phyloP scores from a whole-genome alignment of 495 filamentous ascomycete genomes.

The Lepraria neglecta region DNA sequence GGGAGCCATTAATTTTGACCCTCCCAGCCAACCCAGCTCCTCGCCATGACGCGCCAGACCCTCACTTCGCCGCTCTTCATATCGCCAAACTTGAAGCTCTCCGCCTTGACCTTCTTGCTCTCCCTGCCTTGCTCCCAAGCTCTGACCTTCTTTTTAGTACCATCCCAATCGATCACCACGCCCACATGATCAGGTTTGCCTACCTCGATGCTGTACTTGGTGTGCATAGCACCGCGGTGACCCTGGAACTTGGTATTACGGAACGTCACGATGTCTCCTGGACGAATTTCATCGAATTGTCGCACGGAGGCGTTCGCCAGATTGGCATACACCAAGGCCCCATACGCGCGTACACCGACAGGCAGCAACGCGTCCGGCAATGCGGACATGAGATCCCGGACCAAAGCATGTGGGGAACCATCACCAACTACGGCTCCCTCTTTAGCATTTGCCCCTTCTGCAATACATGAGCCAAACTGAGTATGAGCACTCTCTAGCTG shows the following conservation, averaged over 20 bases:
- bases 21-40: constrained; percentile 88
- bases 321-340: constrained; percentile 87
- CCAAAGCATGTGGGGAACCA: constrained; percentile 66
- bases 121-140: constrained; percentile 95
- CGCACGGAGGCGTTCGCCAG: constrained; percentile 85
- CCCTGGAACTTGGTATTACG: constrained; percentile 94
- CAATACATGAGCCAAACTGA: constrained; percentile 67
- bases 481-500: constrained; percentile 80
- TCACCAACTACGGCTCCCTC: constrained; percentile 79
- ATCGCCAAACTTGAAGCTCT: constrained; percentile 91
- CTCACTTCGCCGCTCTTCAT: constrained; percentile 90
- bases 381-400: constrained; percentile 70
- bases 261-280: constrained; percentile 89
- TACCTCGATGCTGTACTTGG: constrained; percentile 84
- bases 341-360: constrained; percentile 80
- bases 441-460: constrained; percentile 57
- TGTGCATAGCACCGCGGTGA: constrained; percentile 89
- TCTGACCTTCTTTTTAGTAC: constrained; percentile 94
- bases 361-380: constrained; percentile 69
- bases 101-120: constrained; percentile 86
- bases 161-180: constrained; percentile 98
- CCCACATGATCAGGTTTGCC: constrained; percentile 91
- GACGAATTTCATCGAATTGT: constrained; percentile 88
- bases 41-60: constrained; percentile 92
- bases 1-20: constrained; percentile 27